Evolutionary conservation across 495 filamentous ascomycete species (phyloP).

Genomic region (Filosporella fistucella): DNA sequence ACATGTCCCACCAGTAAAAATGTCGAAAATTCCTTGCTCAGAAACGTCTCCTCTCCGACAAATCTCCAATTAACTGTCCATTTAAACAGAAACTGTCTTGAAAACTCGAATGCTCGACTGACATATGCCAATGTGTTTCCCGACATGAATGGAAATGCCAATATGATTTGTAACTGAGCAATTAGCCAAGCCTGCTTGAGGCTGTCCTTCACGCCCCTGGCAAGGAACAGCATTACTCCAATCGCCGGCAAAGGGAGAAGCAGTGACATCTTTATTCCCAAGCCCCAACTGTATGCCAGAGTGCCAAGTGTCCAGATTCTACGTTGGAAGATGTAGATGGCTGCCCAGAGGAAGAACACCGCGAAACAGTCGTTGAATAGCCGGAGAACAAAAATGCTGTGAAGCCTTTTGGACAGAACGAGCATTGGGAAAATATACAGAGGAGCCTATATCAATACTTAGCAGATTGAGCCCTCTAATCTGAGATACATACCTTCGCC

Average conservation of each 20-base stretch:
- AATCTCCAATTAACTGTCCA: constrained; percentile 99
- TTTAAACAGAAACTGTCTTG: constrained; percentile 85
- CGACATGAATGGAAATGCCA: constrained; percentile 74
- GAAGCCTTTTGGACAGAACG: constrained; percentile 83
- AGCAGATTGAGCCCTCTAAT: neutral
- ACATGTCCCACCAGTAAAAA: constrained; percentile 64
- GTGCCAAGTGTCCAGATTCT: constrained; percentile 68
- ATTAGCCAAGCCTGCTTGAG: constrained; percentile 67
- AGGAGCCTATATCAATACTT: constrained; percentile 53
- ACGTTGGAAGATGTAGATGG: constrained; percentile 72
- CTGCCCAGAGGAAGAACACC: constrained; percentile 71
- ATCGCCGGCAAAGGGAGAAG: constrained; percentile 79
- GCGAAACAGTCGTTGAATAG: constrained; percentile 96
- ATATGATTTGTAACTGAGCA: constrained; percentile 65
- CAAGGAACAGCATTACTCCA: constrained; percentile 65
- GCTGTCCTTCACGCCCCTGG: constrained; percentile 55
- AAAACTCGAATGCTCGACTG: constrained; percentile 80
- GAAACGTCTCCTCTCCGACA: constrained; percentile 73
- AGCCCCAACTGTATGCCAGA: constrained; percentile 66
- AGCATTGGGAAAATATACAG: constrained; percentile 87
- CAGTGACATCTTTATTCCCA: constrained; percentile 93
- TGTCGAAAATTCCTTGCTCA: constrained; percentile 69
- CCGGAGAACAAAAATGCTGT: constrained; percentile 88
- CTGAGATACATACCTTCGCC: constrained; percentile 48
- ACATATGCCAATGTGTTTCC: constrained; percentile 67